A percentile compares a stretch with the other conserved stretches of the same genome.
phyloP scores from a whole-genome alignment of 2,329 filamentous ascomycete species.

The Chaetomium sp. region DNA sequence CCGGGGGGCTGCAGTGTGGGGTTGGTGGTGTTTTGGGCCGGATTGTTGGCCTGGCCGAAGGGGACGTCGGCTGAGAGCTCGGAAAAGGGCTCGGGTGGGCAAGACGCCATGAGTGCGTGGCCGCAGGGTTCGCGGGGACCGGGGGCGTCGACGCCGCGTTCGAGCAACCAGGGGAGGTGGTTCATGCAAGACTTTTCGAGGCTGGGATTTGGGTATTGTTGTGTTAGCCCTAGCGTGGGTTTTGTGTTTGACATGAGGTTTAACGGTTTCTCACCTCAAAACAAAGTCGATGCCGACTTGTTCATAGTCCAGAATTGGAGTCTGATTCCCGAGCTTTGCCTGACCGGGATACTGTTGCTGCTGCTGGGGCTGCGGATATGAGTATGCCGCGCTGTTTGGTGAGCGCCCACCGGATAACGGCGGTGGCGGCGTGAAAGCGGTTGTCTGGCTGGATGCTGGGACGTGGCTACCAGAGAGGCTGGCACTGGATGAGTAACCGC shows the following conservation, averaged over 20 bases:
- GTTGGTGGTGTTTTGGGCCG: slow-evolving; percentile 36
- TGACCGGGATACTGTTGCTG: slow-evolving; percentile 15
- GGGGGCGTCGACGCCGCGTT: slow-evolving; percentile 44
- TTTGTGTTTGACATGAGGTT: neutral
- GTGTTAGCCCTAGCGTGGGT: slow-evolving; percentile 25
- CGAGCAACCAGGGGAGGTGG: slow-evolving; percentile 74
- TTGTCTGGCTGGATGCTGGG: slow-evolving; percentile 32
- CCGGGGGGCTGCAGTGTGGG: neutral
- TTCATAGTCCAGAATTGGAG: slow-evolving; percentile 59
- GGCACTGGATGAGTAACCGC: slow-evolving; percentile 44
- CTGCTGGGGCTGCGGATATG: slow-evolving; percentile 29
- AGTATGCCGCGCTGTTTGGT: slow-evolving; percentile 24
- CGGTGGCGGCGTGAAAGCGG: slow-evolving; percentile 42
- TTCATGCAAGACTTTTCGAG: slow-evolving; percentile 92
- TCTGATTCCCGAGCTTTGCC: slow-evolving; percentile 28
- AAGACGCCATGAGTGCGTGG: slow-evolving; percentile 89
- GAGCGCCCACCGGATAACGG: slow-evolving; percentile 21
- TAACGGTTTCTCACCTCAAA: slow-evolving; percentile 62
- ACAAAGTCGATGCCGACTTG: slow-evolving; percentile 86
- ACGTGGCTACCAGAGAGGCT: slow-evolving; percentile 60
- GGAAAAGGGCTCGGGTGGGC: slow-evolving; percentile 62
- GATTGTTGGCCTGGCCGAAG: slow-evolving; percentile 42
- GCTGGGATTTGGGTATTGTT: slow-evolving; percentile 38
- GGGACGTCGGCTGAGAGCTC: slow-evolving; percentile 45
- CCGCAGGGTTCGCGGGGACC: slow-evolving; percentile 65